A percentile compares a stretch with the other conserved stretches of the same genome.
Conservation (phyloP, 768 basidiomycete genomes). For the Boletus sp. region DNA sequence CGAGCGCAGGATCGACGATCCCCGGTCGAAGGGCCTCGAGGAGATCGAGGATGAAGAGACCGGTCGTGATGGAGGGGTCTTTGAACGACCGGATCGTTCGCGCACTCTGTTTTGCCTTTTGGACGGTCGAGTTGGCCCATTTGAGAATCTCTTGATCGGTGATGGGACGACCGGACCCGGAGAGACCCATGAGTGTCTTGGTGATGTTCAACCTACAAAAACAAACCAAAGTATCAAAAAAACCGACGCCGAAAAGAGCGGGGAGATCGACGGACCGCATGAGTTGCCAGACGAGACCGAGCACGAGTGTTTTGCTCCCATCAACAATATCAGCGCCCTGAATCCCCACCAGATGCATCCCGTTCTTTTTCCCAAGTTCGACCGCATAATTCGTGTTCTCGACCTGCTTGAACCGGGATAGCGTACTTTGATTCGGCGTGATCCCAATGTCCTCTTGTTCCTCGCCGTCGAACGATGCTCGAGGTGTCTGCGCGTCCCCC, state of each 20-base stretch:
- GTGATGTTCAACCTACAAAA: conserved; percentile 73
- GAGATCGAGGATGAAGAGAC: conserved; percentile 89
- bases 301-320: conserved; percentile 84
- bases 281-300: conserved; percentile 96
- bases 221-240: background rate
- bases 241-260: background rate
- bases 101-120: conserved; percentile 57
- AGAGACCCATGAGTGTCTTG: conserved; percentile 78
- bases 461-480: conserved; percentile 40
- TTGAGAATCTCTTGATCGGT: conserved; percentile 91
- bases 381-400: conserved; percentile 98
- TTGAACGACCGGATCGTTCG: conserved; percentile 87
- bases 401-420: conserved; percentile 95
- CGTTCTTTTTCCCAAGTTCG: conserved; percentile 88
- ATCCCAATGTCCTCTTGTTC: conserved; percentile 81
- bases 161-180: conserved; percentile 73
- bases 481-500: conserved; percentile 40
- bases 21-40: conserved; percentile 90
- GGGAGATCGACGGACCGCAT: conserved; percentile 63
- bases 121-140: conserved; percentile 92
- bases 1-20: conserved; percentile 86
- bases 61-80: conserved; percentile 85
- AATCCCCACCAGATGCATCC: conserved; percentile 95
- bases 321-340: conserved; percentile 98
- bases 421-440: conserved; percentile 75